Base-by-base conservation (phyloP, 768 basidiomycete species). In the Tulasnella sp. region DNA sequence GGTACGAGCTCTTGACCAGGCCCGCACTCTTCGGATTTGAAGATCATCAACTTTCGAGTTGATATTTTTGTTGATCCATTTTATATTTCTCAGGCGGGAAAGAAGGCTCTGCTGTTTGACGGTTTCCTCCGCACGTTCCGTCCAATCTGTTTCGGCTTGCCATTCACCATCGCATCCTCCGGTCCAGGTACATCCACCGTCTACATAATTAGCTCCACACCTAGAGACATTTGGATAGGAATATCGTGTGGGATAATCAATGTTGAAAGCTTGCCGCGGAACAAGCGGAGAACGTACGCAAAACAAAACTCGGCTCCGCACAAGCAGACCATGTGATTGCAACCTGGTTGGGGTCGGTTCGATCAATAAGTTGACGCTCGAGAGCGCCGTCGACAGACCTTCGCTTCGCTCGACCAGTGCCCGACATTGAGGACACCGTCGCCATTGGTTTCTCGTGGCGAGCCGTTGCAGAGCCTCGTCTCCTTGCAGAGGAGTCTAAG, bases 381-480 rank as follows among this genome's bases (percentile, higher is more conserved):
- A 52, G 24, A 21, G 24, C 42, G 42, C 9, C 19, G 48, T 52
- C 48, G 34, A 31, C 44, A 8, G 18, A 52, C 46, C 75, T 58
- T 36, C 36, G 44, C 42, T 42, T 27, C 75, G 72, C 44, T 74
- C 72, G 19, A 79, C 68, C 27, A 74, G 46, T n/a, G 40, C 42
- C 40, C 36, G 39, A 39, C 78, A 79, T 72, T 74, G 75, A 12
- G 78, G 78, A 38, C 78, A 79, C 14, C 78, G 78, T 44, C 78
- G 39, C 78, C 78, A 79, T 46, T 74, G 78, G n/a, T 79, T 58
- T 39, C 31, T 72, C 18, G 72, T 73, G 6, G 78, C 78, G n/a
- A 74, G 39, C 14, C 56, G 18, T 10, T 48, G 42, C 40, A 79
- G 27, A 40, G 52, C 40, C 1, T 74, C 42, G 21, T 36, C 7